Base-by-base conservation (phyloP, 345 rosid species). In the Lumnitzera racemosa region DNA sequence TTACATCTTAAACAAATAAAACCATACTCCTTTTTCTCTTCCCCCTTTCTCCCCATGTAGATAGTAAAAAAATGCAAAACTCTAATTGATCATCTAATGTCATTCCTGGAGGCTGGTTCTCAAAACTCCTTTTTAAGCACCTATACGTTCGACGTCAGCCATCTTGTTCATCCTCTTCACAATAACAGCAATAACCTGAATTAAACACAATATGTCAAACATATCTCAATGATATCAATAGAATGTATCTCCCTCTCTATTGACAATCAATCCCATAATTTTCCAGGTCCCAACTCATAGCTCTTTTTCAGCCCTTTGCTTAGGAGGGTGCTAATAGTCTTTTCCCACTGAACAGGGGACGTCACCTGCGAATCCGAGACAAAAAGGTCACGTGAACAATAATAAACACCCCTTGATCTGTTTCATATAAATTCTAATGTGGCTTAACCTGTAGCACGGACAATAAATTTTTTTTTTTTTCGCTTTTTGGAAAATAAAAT, bases 301-400 rank as follows among this genome's bases (percentile, higher is more conserved):
- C 96, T 82, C 68, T 77, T 83, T 76, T 72, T 77, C 69, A 90
- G 69, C 63, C 99, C 96, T 77, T 67, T 85, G 53, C 74, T 57
- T 17, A 90, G 80, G 58, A 95, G 88, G 59, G 91, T 82, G 70
- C 76, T 90, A 43, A 95, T 80, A 46, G 99, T 86, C 41, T 87
- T 86, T 81, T 95, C 99, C 99, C 99, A 88, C 71, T 88, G 98
- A 67, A 95, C 99, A 17, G 96, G 98, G 66, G 96, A 90, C 47
- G 96, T 90, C 61, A 85, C 99, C 99, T 95, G 73, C n/a, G 14
- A 46, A 56, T 56, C 51, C 12, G 16, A 67, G 12, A n/a, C 23
- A 51, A 2, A 3, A 48, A 29, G 56, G 43, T 63, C 41, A 20
- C 11, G 15, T 25, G 47, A 58, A 61, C 56, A 54, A 3, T 15